phyloP scores from a whole-genome alignment of 78 protist species.

The Dictyostelium discoideum region DNA sequence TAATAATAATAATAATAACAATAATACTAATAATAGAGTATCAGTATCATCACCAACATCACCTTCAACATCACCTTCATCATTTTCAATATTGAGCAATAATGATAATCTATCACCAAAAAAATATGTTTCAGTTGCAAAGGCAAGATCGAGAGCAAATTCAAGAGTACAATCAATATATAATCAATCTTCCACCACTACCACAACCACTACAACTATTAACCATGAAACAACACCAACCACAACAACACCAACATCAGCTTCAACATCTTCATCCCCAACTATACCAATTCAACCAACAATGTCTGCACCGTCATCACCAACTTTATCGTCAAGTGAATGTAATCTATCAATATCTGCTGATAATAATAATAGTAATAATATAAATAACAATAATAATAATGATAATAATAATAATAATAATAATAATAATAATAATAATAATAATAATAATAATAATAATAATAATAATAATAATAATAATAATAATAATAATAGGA shows the following conservation, averaged over 20 bases:
- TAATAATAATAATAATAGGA: background rate
- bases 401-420: background rate
- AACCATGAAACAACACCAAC: background rate
- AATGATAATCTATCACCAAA: background rate
- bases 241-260: background rate
- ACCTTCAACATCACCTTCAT: constrained; percentile 33
- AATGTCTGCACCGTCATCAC: constrained; percentile 37
- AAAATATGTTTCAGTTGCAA: constrained; percentile 40
- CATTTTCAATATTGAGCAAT: background rate
- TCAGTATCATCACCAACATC: constrained; percentile 18
- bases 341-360: too few species aligned
- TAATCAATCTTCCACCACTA: background rate
- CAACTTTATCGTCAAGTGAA: background rate
- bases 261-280: background rate
- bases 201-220: background rate
- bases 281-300: background rate
- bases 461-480: background rate
- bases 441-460: background rate
- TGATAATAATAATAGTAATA: background rate
- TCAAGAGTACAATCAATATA: background rate
- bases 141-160: background rate
- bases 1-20: too few species aligned
- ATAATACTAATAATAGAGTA: background rate
- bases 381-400: background rate
- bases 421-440: background rate